phyloP scores from a whole-genome alignment of 1,284 basidiomycete species.

The Malassezia furfur region DNA sequence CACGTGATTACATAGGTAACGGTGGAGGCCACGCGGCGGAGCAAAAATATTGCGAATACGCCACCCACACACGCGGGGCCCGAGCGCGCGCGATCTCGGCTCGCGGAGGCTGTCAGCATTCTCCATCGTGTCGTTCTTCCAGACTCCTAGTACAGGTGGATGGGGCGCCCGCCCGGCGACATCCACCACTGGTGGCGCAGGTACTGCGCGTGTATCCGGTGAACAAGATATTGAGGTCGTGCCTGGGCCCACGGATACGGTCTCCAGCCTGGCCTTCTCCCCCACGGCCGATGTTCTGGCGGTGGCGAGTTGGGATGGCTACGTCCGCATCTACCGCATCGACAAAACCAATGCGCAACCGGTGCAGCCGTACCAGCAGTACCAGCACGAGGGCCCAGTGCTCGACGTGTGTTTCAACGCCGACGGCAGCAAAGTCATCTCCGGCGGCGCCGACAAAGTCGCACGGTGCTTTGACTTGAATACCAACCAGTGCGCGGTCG shows the following conservation, averaged over 20 bases:
- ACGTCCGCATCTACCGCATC: conserved; percentile 55
- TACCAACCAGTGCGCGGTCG: conserved; percentile 57
- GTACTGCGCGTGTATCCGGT: conserved; percentile 23
- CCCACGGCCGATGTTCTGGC: conserved; percentile 50
- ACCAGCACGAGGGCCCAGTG: conserved; percentile 71
- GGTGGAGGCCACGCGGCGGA: not conserved
- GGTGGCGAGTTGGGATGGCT: conserved; percentile 49
- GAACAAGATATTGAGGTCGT: conserved; percentile 61
- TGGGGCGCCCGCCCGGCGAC: conserved; percentile 26
- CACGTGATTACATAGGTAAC: conserved; percentile 7
- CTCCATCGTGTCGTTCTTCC: conserved; percentile 34
- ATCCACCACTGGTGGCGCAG: conserved; percentile 18
- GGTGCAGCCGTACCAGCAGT: conserved; percentile 53
- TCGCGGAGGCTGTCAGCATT: not conserved
- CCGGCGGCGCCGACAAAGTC: conserved; percentile 76
- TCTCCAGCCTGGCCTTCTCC: conserved; percentile 46
- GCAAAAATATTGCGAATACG: not conserved
- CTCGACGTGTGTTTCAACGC: conserved; percentile 74
- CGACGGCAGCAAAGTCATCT: conserved; percentile 70
- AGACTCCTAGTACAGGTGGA: conserved; percentile 26
- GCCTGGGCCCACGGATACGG: conserved; percentile 48
- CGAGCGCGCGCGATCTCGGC: not conserved
- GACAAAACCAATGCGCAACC: conserved; percentile 63
- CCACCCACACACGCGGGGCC: not conserved
- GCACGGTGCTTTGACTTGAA: conserved; percentile 69